A percentile compares a stretch with the other conserved stretches of the same genome.
Conservation (phyloP, 2,329 filamentous ascomycete species). For the Aspergillus tubingensis region DNA sequence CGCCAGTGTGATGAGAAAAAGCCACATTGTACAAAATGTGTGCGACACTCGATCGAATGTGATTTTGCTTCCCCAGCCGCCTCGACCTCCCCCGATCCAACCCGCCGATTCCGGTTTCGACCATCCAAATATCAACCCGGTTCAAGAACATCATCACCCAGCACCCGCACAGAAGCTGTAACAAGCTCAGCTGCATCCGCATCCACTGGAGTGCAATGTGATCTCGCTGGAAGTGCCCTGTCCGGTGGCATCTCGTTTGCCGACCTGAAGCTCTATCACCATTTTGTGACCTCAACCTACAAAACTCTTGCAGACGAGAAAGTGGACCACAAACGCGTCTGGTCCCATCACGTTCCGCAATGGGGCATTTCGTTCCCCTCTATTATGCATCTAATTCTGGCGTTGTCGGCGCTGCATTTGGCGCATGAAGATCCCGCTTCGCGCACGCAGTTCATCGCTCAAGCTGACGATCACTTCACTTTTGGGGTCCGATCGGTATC, state of each 20-base stretch:
- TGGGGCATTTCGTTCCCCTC: conserved; percentile 36
- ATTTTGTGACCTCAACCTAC: conserved; percentile 32
- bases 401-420: conserved; percentile 34
- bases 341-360: conserved; percentile 32
- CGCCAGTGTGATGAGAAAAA: conserved; percentile 38
- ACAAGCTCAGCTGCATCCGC: background rate
- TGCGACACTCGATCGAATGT: conserved; percentile 31
- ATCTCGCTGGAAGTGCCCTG: conserved; percentile 13
- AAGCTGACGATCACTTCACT: conserved; percentile 38
- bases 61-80: conserved; percentile 21
- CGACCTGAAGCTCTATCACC: conserved; percentile 36
- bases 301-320: conserved; percentile 27
- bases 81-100: conserved; percentile 1
- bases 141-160: background rate
- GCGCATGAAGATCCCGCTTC: conserved; percentile 22
- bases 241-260: conserved; percentile 25
- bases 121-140: conserved; percentile 22
- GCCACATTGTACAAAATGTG: conserved; percentile 34
- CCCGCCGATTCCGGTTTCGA: conserved; percentile 20
- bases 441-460: conserved; percentile 24
- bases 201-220: conserved; percentile 19
- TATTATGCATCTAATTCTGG: conserved; percentile 35
- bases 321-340: conserved; percentile 27
- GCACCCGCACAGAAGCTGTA: conserved; percentile 3
- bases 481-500: conserved; percentile 38